Base-by-base conservation (phyloP, 805 yeast species). In the Dipodascus albidus region DNA sequence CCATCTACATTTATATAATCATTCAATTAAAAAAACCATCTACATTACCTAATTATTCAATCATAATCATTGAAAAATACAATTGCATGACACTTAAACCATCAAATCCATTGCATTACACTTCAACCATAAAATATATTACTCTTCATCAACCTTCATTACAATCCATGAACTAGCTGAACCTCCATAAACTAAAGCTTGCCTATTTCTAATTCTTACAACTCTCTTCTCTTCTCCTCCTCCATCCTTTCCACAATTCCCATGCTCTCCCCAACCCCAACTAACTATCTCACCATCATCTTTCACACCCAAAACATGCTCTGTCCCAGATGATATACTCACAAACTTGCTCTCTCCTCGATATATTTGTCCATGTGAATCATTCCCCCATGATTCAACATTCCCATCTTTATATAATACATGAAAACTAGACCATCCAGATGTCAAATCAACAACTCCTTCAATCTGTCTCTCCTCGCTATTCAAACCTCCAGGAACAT, bases 221-320 rank as follows among this genome's bases (percentile, higher is more conserved):
- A 9, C 19, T 20, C 4, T 19, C n/a, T 59, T 11, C 11, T 27
- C 33, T 38, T 11, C 44, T 14, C 49, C 23, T 20, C 17, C 17
- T 6, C 49, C 19, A 15, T 6, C 4, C n/a, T 59, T 58, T 1
- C 96, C 96, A 68, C 98, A 91, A 64, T 91, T 91, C 0, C 99
- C 99, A 67, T 91, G 99, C 63, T 93, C 98, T 14, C 96, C 97
- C 99, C 99, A 91, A 0, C 99, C 99, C 98, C 98, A 93, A 1
- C 90, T 76, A 53, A 63, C 70, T 0, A 89, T 82, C 6, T 54
- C 50, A 42, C 66, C 59, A 15, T 64, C 58, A 48, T 55, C 1
- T 60, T 51, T 3, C 66, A 63, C 9, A 11, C 60, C 60, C 17
- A 89, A 60, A 0, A 93, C 95, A 66, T 91, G 99, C 63, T 91